These are phyloP conservation scores for Solanum ahanhuiri DNA, from an alignment of 257 asterid genomes.

Conservation along the genomic window DNA sequence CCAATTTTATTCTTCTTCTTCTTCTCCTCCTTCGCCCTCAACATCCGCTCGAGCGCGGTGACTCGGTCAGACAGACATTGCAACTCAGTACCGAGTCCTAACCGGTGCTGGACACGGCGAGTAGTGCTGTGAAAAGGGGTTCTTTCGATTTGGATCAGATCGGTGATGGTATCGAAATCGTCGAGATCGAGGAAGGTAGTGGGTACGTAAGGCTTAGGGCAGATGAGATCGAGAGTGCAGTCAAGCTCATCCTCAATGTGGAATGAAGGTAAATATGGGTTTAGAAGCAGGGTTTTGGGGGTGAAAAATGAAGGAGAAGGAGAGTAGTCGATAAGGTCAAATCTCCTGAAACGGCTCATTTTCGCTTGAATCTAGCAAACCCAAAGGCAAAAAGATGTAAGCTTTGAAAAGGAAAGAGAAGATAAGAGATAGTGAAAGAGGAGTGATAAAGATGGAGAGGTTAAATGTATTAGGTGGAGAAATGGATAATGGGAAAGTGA, in stretches of 20 bases:
- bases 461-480: background rate
- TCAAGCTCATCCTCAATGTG: constrained; percentile 33
- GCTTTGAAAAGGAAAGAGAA: background rate
- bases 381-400: background rate
- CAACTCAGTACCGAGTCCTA: constrained; percentile 22
- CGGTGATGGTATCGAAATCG: constrained; percentile 43
- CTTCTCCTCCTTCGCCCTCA: background rate
- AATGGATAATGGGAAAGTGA: background rate
- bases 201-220: background rate
- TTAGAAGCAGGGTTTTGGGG: constrained; percentile 21
- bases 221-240: constrained; percentile 32
- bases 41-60: constrained; percentile 44
- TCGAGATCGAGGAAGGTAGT: constrained; percentile 12
- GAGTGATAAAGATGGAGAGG: background rate
- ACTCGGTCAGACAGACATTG: constrained; percentile 58
- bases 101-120: constrained; percentile 42
- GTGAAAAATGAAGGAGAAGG: constrained; percentile 27
- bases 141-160: constrained; percentile 69
- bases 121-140: constrained; percentile 35
- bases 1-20: constrained; percentile 25
- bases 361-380: constrained; percentile 3
- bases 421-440: background rate
- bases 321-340: constrained; percentile 41
- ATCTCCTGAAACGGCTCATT: constrained; percentile 57
- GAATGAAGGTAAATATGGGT: constrained; percentile 19